Percentiles rank a stretch among this genome's conserved stretches.
Conservation (phyloP, 2,329 filamentous ascomycete genomes). For the Fusarium sp. region DNA sequence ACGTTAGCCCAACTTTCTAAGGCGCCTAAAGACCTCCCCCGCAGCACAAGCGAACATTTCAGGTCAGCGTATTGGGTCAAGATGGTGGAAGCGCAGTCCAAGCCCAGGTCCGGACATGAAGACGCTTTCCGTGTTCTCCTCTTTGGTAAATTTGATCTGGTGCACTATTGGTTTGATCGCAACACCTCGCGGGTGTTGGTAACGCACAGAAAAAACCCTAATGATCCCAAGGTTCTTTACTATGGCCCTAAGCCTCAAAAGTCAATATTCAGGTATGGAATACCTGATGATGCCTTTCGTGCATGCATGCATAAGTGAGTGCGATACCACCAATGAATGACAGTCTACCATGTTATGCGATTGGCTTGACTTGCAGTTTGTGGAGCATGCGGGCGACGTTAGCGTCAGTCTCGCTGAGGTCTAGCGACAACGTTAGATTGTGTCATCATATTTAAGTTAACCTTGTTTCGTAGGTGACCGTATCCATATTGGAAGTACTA, state of each 20-base stretch:
- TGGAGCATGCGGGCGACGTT: too few relatives aligned
- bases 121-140: background rate
- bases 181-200: background rate
- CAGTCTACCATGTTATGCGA: background rate
- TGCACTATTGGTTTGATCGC: background rate
- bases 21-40: background rate
- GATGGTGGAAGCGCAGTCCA: background rate
- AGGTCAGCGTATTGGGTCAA: background rate
- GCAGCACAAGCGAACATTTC: background rate
- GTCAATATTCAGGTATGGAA: too few relatives aligned
- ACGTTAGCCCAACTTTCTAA: background rate
- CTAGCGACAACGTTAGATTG: too few relatives aligned
- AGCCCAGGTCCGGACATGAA: background rate
- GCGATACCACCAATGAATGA: background rate
- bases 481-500: background rate
- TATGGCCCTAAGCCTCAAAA: background rate
- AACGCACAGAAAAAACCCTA: background rate
- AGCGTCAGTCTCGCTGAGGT: too few relatives aligned
- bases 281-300: rapidly evolving
- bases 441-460: too few relatives aligned
- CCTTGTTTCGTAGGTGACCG: too few relatives aligned
- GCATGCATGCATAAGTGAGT: background rate
- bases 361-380: background rate
- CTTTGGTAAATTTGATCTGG: background rate
- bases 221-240: background rate